Percentiles rank a stretch among this genome's conserved stretches.
phyloP scores from a whole-genome alignment of 371 early-diverging fungal genomes.

The Mucor racemosus region DNA sequence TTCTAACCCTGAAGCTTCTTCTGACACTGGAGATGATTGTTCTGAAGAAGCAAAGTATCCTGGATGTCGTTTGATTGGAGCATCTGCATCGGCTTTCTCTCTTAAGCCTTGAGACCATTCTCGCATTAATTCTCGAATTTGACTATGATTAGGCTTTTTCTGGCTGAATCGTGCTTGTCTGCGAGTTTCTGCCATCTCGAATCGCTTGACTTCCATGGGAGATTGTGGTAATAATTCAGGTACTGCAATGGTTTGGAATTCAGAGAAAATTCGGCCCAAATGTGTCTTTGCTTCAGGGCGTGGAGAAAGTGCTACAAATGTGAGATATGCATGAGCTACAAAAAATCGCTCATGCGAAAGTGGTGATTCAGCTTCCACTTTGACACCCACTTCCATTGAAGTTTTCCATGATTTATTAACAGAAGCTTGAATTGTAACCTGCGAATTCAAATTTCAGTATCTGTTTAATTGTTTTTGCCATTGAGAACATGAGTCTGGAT shows the following conservation, averaged over 20 bases:
- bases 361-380: constrained; percentile 73
- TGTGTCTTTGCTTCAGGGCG: constrained; percentile 38
- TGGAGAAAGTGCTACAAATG: constrained; percentile 72
- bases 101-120: constrained; percentile 49
- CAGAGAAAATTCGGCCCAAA: constrained; percentile 39
- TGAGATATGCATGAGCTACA: constrained; percentile 76
- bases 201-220: constrained; percentile 53
- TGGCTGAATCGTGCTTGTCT: constrained; percentile 42
- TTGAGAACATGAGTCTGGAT: neutral
- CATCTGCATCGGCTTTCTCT: constrained; percentile 36
- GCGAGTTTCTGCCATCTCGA: constrained; percentile 63
- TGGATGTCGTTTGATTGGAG: constrained; percentile 46
- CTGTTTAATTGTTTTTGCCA: neutral
- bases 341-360: constrained; percentile 61
- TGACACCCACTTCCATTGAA: constrained; percentile 74
- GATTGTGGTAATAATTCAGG: constrained; percentile 54
- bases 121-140: constrained; percentile 39
- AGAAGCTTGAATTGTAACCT: constrained; percentile 64
- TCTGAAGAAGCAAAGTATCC: constrained; percentile 20
- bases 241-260: constrained; percentile 46
- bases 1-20: constrained; percentile 4
- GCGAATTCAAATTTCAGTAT: neutral
- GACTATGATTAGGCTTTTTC: constrained; percentile 13
- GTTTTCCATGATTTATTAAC: constrained; percentile 79
- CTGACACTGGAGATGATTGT: constrained; percentile 3